Evolutionary conservation across 176 grass and related monocot species (phyloP), one percentile per base, ranked within the genome.

Genomic region (Phragmites australis): DNA sequence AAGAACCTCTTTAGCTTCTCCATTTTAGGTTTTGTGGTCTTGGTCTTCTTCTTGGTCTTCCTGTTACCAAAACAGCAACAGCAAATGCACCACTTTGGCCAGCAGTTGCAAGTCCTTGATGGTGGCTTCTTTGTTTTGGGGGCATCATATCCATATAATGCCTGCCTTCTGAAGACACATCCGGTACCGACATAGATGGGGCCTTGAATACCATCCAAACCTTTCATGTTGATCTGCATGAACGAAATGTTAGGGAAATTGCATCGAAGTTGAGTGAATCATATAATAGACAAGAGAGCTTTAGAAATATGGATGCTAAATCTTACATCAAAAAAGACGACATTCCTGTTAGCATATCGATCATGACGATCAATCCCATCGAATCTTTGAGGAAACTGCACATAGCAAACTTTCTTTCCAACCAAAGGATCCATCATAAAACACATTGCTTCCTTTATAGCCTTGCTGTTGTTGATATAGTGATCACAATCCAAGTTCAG

Each of bases 401-500:
- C 93, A 58, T 90, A 97, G 68, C 93, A 97, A 64, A 93, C 90
- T 80, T 86, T 93, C 78, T 97, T 97, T 75, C 90, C 90, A 51
- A 97, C 62, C 70, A 93, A 85, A 84, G 93, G 93, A 65, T 97
- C 93, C 93, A 97, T 97, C 93, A 97, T 97, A 72, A 97, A 97
- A 82, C 93, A 97, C 93, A 97, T 97, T 84, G 86, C 88, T 80
- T 97, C 93, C 70, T 91, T 88, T 76, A 93, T 62, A 85, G 93
- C 93, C 78, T 87, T 97, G 81, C 86, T 87, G 37, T 97, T 97
- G 82, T 97, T 97, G 75, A 97, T 80, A 81, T 97, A 97, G 37
- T 93, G 93, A 78, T 97, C 93, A 89, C 93, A 97, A 93, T 93
- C 93, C 82, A 97, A 88, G 86, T 97, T 97, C 77, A 97, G 80